These are phyloP conservation scores for Fusarium sp. DNA, from an alignment of 2,329 filamentous ascomycete species.

Conservation along the genomic window DNA sequence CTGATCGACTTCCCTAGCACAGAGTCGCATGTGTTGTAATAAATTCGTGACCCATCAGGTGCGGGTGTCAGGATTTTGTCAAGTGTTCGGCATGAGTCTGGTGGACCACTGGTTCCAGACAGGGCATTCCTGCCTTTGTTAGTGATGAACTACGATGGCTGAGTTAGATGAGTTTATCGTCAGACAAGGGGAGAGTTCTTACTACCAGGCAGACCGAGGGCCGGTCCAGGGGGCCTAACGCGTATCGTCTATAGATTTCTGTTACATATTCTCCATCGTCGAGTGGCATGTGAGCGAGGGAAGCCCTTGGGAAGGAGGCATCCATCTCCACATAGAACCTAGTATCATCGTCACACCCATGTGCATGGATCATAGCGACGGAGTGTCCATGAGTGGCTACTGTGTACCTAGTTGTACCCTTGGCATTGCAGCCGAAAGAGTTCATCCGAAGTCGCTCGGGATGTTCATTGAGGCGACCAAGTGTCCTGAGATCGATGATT, in stretches of 20 bases:
- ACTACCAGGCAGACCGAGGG: conserved; percentile 19
- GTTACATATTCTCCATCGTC: conserved; percentile 20
- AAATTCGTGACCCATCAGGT: conserved; percentile 6
- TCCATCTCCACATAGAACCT: conserved; percentile 18
- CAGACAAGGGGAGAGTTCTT: background rate
- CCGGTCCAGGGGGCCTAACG: background rate
- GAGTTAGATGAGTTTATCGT: background rate
- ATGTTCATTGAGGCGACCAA: background rate
- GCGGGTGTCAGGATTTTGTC: conserved; percentile 6
- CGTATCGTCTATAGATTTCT: conserved; percentile 19
- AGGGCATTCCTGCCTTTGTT: conserved; percentile 18
- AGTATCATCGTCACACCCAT: background rate
- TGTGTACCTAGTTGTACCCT: conserved; percentile 16
- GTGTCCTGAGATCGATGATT: conserved; percentile 16
- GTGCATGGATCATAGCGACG: conserved; percentile 4
- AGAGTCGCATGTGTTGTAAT: conserved; percentile 5
- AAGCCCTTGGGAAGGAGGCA: background rate
- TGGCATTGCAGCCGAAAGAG: conserved; percentile 11
- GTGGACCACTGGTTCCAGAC: conserved; percentile 18
- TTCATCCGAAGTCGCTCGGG: conserved; percentile 12
- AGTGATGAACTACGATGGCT: conserved; percentile 12
- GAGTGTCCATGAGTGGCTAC: conserved; percentile 1
- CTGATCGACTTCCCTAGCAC: background rate
- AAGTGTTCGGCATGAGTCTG: conserved; percentile 10
- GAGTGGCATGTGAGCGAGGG: conserved; percentile 19